Conservation (phyloP, 768 basidiomycete species). For the Leccinellum rugosiceps region DNA sequence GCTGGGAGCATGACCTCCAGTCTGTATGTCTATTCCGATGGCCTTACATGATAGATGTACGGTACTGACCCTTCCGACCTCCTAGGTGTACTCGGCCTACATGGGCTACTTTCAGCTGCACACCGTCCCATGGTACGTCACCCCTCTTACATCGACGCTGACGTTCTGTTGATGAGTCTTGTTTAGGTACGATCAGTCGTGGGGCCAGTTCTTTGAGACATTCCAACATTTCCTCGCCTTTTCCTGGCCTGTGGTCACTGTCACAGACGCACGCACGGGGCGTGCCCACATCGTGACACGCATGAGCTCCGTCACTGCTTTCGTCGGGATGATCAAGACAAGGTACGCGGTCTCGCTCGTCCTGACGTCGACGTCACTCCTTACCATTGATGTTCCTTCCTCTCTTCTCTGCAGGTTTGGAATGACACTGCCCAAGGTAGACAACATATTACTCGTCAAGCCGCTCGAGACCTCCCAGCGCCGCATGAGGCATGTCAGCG, state of each 20-base stretch:
- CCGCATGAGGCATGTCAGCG: conserved; percentile 68
- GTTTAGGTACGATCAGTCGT: conserved; percentile 71
- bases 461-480: conserved; percentile 69
- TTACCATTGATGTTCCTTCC: background rate
- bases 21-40: conserved; percentile 48
- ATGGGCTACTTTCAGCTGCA: conserved; percentile 76
- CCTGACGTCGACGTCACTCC: background rate
- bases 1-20: conserved; percentile 80
- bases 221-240: conserved; percentile 79
- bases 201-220: conserved; percentile 75
- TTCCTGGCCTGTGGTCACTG: conserved; percentile 79
- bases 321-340: conserved; percentile 83
- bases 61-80: background rate
- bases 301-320: conserved; percentile 64
- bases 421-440: conserved; percentile 67
- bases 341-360: conserved; percentile 38
- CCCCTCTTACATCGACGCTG: background rate
- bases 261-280: conserved; percentile 70
- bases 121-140: conserved; percentile 58
- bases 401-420: conserved; percentile 47
- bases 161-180: background rate
- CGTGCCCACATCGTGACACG: conserved; percentile 80
- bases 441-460: conserved; percentile 64
- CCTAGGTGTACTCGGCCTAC: conserved; percentile 67
- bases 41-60: background rate